Percentiles rank a stretch among this genome's conserved stretches.
Conservation (phyloP, 768 basidiomycete genomes). For the Tulasnella sp. region DNA sequence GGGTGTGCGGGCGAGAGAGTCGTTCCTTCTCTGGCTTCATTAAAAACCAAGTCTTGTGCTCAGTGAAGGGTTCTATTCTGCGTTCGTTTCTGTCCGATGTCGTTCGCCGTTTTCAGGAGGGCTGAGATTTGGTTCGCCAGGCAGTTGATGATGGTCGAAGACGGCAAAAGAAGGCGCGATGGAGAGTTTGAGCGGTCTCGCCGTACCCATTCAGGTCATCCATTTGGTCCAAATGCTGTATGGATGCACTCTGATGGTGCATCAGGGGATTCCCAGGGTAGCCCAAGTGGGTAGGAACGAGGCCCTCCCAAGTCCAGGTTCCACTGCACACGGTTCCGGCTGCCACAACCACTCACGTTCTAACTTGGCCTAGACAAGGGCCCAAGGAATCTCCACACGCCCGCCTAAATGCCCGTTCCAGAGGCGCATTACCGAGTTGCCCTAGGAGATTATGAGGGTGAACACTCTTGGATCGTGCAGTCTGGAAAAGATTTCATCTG, state of each 20-base stretch:
- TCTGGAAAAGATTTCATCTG: not conserved
- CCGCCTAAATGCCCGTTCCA: not conserved
- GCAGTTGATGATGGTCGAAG: too few species aligned
- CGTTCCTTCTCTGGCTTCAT: too few species aligned
- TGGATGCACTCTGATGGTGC: not conserved
- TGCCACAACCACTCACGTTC: not conserved
- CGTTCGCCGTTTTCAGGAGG: not conserved
- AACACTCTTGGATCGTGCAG: not conserved
- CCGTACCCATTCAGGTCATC: too few species aligned
- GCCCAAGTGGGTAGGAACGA: not conserved
- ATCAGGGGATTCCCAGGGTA: not conserved
- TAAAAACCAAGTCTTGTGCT: not conserved
- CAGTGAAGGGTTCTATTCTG: not conserved
- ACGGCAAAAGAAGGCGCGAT: too few species aligned
- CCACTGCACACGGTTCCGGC: too few species aligned
- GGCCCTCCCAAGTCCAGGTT: not conserved
- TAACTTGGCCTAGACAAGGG: not conserved
- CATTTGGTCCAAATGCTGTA: too few species aligned
- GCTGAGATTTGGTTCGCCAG: not conserved
- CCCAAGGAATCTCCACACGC: not conserved
- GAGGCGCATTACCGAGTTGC: not conserved
- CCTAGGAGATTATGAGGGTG: not conserved
- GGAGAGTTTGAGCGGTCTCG: too few species aligned
- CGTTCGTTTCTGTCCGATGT: not conserved
- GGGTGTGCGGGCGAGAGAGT: too few species aligned